Evolutionary conservation across 2,329 filamentous ascomycete species (phyloP).

Genomic region (Tricladium varicosporioides): DNA sequence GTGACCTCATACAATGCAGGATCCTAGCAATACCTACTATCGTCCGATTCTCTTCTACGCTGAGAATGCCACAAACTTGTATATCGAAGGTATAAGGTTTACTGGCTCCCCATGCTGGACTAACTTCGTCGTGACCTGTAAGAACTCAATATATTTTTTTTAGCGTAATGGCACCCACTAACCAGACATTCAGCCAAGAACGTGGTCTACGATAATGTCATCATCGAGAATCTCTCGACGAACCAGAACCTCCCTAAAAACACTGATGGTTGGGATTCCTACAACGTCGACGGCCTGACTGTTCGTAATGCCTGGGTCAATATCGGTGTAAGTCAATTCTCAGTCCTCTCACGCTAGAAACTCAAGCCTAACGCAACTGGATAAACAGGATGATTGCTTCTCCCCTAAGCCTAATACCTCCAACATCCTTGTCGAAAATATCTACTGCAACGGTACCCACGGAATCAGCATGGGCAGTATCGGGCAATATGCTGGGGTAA

Average conservation of each 20-base stretch:
- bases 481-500: slow-evolving; percentile 54
- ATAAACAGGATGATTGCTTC: slow-evolving; percentile 52
- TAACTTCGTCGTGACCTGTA: slow-evolving; percentile 58
- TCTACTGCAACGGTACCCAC: slow-evolving; percentile 60
- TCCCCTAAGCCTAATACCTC: slow-evolving; percentile 59
- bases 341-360: too few species aligned
- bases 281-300: slow-evolving; percentile 53
- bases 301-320: slow-evolving; percentile 51
- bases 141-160: too few species aligned
- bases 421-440: slow-evolving; percentile 56
- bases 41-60: slow-evolving; percentile 60
- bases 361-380: too few species aligned
- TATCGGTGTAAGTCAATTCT: slow-evolving; percentile 37
- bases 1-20: slow-evolving; percentile 24
- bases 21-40: slow-evolving; percentile 53
- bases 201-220: slow-evolving; percentile 51
- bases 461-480: slow-evolving; percentile 58
- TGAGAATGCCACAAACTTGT: slow-evolving; percentile 57
- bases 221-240: slow-evolving; percentile 52
- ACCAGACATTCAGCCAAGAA: slow-evolving; percentile 40
- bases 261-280: slow-evolving; percentile 61
- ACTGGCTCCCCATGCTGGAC: slow-evolving; percentile 63
- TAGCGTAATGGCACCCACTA: background rate
- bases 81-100: slow-evolving; percentile 56
- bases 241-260: slow-evolving; percentile 54